Evolutionary conservation across 371 early-diverging fungal genomes (phyloP).

Genomic region (Apophysomyces ossiformis): DNA sequence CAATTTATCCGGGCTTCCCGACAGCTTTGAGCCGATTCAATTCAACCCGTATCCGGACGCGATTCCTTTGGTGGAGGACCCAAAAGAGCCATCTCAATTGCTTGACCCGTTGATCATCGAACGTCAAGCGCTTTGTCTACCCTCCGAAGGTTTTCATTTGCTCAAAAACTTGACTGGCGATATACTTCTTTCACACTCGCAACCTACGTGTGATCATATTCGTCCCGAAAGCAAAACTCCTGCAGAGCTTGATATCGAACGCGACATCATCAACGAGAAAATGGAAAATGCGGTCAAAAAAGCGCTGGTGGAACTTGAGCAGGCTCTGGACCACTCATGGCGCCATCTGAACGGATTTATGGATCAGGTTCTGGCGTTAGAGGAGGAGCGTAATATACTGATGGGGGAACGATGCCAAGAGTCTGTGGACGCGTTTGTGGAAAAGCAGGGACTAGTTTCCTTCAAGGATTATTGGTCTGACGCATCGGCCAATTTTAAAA

Average conservation of each 20-base stretch:
- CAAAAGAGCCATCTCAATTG: slow-evolving; percentile 63
- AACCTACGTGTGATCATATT: slow-evolving; percentile 76
- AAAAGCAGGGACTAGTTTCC: slow-evolving; percentile 29
- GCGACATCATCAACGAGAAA: slow-evolving; percentile 70
- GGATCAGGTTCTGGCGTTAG: slow-evolving; percentile 39
- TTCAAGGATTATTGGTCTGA: slow-evolving; percentile 41
- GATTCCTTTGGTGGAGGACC: slow-evolving; percentile 60
- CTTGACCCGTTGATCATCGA: slow-evolving; percentile 66
- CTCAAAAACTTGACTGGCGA: slow-evolving; percentile 74
- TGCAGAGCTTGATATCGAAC: slow-evolving; percentile 73
- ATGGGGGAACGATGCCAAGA: slow-evolving; percentile 44
- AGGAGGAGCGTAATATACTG: slow-evolving; percentile 34
- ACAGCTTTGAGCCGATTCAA: slow-evolving; percentile 51
- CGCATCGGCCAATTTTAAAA: slow-evolving; percentile 8
- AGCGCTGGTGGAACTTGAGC: slow-evolving; percentile 42
- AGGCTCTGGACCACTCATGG: slow-evolving; percentile 46
- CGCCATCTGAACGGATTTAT: slow-evolving; percentile 50
- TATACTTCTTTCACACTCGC: slow-evolving; percentile 72
- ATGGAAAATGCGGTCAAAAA: slow-evolving; percentile 42
- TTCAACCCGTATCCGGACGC: slow-evolving; percentile 68
- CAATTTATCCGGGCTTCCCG: slow-evolving; percentile 42
- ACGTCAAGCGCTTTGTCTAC: slow-evolving; percentile 63
- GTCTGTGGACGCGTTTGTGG: slow-evolving; percentile 34
- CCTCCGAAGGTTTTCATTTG: slow-evolving; percentile 69
- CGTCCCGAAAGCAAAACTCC: slow-evolving; percentile 69